phyloP scores from a whole-genome alignment of 1,139 yeast species.

The Hyphopichia fennica region DNA sequence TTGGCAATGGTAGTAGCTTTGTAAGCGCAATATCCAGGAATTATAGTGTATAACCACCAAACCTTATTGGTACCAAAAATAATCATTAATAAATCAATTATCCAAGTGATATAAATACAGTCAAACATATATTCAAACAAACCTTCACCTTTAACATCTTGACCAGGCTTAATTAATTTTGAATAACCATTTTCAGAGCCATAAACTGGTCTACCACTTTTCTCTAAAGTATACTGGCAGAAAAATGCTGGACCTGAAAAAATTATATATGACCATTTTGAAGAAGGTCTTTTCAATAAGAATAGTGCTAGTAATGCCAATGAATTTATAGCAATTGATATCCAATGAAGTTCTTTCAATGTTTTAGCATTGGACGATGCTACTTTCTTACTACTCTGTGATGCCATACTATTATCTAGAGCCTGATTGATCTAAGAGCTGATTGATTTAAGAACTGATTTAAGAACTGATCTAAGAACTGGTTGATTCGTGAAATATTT shows the following conservation, averaged over 20 bases:
- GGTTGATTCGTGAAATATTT: not conserved
- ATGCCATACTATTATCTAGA: conserved; percentile 39
- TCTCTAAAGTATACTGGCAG: conserved; percentile 59
- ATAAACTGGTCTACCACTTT: conserved; percentile 64
- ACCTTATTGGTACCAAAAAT: conserved; percentile 57
- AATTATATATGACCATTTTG: conserved; percentile 51
- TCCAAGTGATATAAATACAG: conserved; percentile 67
- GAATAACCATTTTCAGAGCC: conserved; percentile 36
- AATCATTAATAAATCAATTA: conserved; percentile 55
- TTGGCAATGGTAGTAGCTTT: conserved; percentile 44
- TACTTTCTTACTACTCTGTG: conserved; percentile 61
- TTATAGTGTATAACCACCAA: conserved; percentile 54
- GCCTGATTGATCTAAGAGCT: not conserved
- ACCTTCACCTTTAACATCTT: conserved; percentile 65
- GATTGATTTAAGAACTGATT: not conserved
- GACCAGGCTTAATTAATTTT: conserved; percentile 55
- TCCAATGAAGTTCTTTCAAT: conserved; percentile 54
- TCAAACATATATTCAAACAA: conserved; percentile 79
- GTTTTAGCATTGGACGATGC: conserved; percentile 58
- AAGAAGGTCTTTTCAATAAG: conserved; percentile 53
- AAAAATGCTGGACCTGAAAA: conserved; percentile 58
- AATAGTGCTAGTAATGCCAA: conserved; percentile 37
- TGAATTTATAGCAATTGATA: conserved; percentile 44
- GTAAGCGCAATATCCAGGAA: conserved; percentile 56
- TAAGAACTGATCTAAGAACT: not conserved